Evolutionary conservation across 1,284 basidiomycete species (phyloP), one percentile per base, ranked within the genome.

Genomic region (Microbotryomycetes sp.): DNA sequence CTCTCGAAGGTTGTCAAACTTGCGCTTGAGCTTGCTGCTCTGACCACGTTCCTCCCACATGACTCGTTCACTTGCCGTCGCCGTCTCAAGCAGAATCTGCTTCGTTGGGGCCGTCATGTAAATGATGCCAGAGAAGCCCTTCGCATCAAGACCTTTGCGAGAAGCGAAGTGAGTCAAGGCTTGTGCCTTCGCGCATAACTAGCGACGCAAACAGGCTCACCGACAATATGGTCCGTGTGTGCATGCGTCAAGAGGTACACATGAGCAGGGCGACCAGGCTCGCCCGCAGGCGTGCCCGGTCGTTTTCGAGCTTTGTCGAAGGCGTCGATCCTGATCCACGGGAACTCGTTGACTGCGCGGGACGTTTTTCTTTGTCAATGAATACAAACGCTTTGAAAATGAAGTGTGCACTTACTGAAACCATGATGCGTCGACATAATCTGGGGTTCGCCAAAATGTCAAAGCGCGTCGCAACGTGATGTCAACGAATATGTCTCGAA

Each of bases 161-260:
- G 6, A 15, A 0, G 19, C n/a, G 22, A n/a, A 9, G 15, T 28
- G 42, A 32, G 46, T 45, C 30, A 51, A 28, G 22, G 31, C 55
- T 52, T 6, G 58, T 25, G n/a, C 49, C 16, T 1, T 58, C 30
- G 15, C 23, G 45, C 28, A 25, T 54, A 45, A 47, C 48, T 9
- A 49, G 54, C 23, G 4, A 26, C 19, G 6, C 29, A 14, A 14
- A 7, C 9, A 5, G 23, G 12, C 60, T 3, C 14, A 61, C 69
- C 70, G 31, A 49, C 56, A 6, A 67, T 49, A 36, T 72, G 71
- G 42, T 72, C 71, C 14, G 70, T 68, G 52, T 72, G 71, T 2
- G 65, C 62, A 22, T 72, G 71, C 2, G 70, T 65, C 29, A 72
- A 59, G 15, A 72, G 65, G 52, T 71, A 56, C 29, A 64, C 52